These are phyloP conservation scores for Rhizophagus sp. DNA, from an alignment of 192 early-diverging fungal genomes.

Conservation along the genomic window DNA sequence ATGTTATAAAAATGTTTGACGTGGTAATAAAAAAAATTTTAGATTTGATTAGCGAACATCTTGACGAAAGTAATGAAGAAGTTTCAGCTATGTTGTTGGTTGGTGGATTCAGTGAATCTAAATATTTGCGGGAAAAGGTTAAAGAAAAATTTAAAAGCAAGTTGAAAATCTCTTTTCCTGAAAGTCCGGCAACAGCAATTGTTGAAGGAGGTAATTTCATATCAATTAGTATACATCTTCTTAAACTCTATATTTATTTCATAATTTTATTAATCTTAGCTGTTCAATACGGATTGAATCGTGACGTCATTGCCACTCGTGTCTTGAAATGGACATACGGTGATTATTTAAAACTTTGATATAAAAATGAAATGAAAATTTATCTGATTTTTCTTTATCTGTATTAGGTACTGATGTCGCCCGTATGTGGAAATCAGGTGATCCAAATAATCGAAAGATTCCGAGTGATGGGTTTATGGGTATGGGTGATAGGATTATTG, in stretches of 20 bases:
- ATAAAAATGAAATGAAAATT: not conserved
- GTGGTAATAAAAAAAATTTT: constrained; percentile 56
- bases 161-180: constrained; percentile 48
- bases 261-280: constrained; percentile 23
- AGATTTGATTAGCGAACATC: constrained; percentile 52
- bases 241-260: too few relatives aligned
- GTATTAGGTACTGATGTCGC: not conserved
- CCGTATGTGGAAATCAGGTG: not conserved
- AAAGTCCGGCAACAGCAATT: constrained; percentile 49
- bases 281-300: constrained; percentile 49
- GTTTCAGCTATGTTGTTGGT: constrained; percentile 57
- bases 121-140: constrained; percentile 52
- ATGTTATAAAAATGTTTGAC: constrained; percentile 43
- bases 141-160: constrained; percentile 45
- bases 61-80: constrained; percentile 39
- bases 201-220: constrained; percentile 40
- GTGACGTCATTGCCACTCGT: constrained; percentile 31
- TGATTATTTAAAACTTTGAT: not conserved
- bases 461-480: too few relatives aligned
- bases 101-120: constrained; percentile 59
- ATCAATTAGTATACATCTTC: too few relatives aligned
- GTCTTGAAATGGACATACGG: constrained; percentile 21
- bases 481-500: not conserved
- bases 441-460: not conserved
- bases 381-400: too few relatives aligned